Evolutionary conservation across 106 monocot species (phyloP).

Genomic region (Triglochin maritima): DNA sequence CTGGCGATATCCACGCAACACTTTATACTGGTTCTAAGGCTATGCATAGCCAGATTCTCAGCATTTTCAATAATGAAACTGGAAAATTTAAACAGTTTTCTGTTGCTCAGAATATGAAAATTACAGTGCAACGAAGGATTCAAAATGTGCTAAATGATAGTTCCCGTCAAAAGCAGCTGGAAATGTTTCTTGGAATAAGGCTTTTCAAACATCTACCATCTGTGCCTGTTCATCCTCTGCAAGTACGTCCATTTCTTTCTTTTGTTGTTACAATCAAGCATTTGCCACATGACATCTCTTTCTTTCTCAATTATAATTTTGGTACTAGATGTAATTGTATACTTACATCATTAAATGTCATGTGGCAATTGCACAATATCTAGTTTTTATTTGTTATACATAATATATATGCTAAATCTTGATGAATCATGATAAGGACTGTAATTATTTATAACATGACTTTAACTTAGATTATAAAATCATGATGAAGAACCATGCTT

Average conservation of each 20-base stretch:
- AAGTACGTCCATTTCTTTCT: slow-evolving; percentile 34
- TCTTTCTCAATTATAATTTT: background rate
- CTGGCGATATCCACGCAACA: slow-evolving; percentile 98
- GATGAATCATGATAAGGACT: too few relatives aligned
- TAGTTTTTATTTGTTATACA: too few relatives aligned
- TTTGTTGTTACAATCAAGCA: background rate
- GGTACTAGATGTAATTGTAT: too few relatives aligned
- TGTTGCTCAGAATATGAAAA: slow-evolving; percentile 82
- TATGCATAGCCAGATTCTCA: slow-evolving; percentile 99
- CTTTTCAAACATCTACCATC: slow-evolving; percentile 97
- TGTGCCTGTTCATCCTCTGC: slow-evolving; percentile 62
- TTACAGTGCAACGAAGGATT: slow-evolving; percentile 77
- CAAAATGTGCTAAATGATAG: slow-evolving; percentile 75
- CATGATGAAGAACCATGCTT: too few relatives aligned
- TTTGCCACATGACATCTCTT: background rate
- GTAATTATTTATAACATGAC: too few relatives aligned
- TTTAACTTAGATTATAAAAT: too few relatives aligned
- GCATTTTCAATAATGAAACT: slow-evolving; percentile 82
- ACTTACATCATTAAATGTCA: too few relatives aligned
- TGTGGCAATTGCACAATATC: too few relatives aligned
- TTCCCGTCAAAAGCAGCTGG: slow-evolving; percentile 93
- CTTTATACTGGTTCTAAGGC: slow-evolving; percentile 98
- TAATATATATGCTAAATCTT: too few relatives aligned
- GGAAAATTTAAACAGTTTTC: slow-evolving; percentile 92
- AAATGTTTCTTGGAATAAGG: slow-evolving; percentile 96